Conservation (phyloP, 352 stramenopile species). For the Thalassiosira livingstoniorum region DNA sequence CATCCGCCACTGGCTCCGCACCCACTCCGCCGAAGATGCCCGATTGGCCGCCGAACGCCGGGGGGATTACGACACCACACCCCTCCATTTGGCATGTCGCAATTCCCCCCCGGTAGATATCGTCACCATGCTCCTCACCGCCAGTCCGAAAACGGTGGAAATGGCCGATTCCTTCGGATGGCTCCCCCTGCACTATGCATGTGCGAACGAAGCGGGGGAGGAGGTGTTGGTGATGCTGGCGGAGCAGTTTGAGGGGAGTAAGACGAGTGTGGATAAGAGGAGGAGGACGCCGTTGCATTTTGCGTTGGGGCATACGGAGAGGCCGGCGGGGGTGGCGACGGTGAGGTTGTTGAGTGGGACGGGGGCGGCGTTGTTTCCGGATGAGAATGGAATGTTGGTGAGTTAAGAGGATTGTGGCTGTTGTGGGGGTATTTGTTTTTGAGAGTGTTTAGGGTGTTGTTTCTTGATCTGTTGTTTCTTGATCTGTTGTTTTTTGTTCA, state of each 20-base stretch:
- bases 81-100: slow-evolving; percentile 74
- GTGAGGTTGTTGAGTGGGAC: slow-evolving; percentile 63
- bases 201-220: slow-evolving; percentile 60
- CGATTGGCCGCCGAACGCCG: slow-evolving; percentile 50
- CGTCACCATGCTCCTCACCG: slow-evolving; percentile 69
- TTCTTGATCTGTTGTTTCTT: no score
- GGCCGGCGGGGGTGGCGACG: slow-evolving; percentile 43
- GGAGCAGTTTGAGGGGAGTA: slow-evolving; percentile 65
- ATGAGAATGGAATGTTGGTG: slow-evolving; percentile 84
- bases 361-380: slow-evolving; percentile 60
- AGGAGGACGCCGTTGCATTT: slow-evolving; percentile 79
- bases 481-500: no score
- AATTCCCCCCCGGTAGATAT: slow-evolving; percentile 71
- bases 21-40: slow-evolving; percentile 54
- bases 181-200: slow-evolving; percentile 83
- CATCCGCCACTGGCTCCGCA: slow-evolving; percentile 68
- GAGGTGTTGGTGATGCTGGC: slow-evolving; percentile 69
- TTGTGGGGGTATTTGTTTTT: no score
- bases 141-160: slow-evolving; percentile 50
- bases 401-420: no score
- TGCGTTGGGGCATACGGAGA: slow-evolving; percentile 68
- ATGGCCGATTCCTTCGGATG: slow-evolving; percentile 75
- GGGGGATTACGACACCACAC: slow-evolving; percentile 69
- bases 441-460: no score
- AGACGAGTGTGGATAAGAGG: slow-evolving; percentile 65